Evolutionary conservation across 345 rosid genomes (phyloP), one percentile per base, ranked within the genome.

Genomic region (Gossypium herbaceum): DNA sequence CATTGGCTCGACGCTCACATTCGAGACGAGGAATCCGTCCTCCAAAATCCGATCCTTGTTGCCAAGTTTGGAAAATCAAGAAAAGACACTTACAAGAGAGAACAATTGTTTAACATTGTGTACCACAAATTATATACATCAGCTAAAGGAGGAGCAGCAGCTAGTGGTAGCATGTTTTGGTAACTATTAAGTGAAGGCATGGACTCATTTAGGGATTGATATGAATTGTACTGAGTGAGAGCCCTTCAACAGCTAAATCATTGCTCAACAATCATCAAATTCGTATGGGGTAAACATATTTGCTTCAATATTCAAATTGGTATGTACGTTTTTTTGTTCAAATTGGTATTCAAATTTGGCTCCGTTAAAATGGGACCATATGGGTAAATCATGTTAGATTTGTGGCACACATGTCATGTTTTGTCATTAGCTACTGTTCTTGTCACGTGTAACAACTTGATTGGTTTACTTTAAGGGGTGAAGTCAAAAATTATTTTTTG

Each of bases 91-190:
- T 70, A 77, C 52, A 84, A 86, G 75, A 88, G 98, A 76, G 97
- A 92, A 80, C 66, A 66, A 51, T 69, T 88, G 60, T 94, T 87
- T 79, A 4, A 81, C 70, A 85, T 85, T 2, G 90, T 91, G 70
- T 92, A 90, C 83, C 60, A 79, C 72, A 87, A 89, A 71, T 89
- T 92, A 19, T 91, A 84, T 74, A 78, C 84, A 7, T 94, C 97
- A 5, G 97, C 97, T 0, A 88, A 86, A 75, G 64, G 81, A 68
- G 93, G 94, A 19, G 95, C 94, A 9, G 92, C 97, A 12, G 97
- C 90, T 1, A 91, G 89, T 0, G 97, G 95, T 10, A 90, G 97
- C 87, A 82, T 90, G 85, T 92, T 94, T 77, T 94, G 98, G 97
- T 98, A 94, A 60, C 94, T 92, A n/a, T 72, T 90, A 2, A 83